Evolutionary conservation across 2,329 filamentous ascomycete species (phyloP).

Genomic region (Colletotrichum melonis): DNA sequence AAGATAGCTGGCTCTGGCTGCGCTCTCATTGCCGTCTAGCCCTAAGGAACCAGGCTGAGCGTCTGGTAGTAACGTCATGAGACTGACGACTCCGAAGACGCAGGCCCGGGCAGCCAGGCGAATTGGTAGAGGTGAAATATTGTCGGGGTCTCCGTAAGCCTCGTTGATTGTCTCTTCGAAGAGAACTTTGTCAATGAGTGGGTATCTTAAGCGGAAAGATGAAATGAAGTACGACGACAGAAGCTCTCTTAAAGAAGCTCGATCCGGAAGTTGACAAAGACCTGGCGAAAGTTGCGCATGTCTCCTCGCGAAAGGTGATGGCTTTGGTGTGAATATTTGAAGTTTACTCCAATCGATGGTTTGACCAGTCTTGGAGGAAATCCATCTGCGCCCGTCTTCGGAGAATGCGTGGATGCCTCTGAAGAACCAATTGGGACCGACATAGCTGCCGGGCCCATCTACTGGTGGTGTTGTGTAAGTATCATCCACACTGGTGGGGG

Average conservation of each 20-base stretch:
- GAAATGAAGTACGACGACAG: background rate
- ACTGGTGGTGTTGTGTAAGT: background rate
- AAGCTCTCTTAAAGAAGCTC: background rate
- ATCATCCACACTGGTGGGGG: background rate
- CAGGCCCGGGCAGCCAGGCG: background rate
- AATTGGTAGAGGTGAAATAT: background rate
- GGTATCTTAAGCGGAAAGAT: background rate
- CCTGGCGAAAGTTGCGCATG: background rate
- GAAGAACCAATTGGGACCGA: constrained; percentile 27
- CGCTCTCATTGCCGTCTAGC: background rate
- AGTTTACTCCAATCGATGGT: constrained; percentile 16
- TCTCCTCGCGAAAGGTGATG: background rate
- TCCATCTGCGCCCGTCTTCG: constrained; percentile 10
- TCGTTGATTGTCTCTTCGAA: background rate
- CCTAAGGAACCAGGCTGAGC: background rate
- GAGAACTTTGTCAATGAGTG: background rate
- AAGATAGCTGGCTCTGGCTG: background rate
- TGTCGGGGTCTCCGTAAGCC: background rate
- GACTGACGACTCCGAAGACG: background rate
- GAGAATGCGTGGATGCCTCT: constrained; percentile 18
- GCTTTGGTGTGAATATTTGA: background rate
- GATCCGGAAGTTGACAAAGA: background rate
- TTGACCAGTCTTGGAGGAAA: constrained; percentile 13
- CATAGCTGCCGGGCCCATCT: background rate
- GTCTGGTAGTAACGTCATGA: background rate